Evolutionary conservation across 1,139 yeast species (phyloP).

Genomic region (Magnusiomyces suaveolens): DNA sequence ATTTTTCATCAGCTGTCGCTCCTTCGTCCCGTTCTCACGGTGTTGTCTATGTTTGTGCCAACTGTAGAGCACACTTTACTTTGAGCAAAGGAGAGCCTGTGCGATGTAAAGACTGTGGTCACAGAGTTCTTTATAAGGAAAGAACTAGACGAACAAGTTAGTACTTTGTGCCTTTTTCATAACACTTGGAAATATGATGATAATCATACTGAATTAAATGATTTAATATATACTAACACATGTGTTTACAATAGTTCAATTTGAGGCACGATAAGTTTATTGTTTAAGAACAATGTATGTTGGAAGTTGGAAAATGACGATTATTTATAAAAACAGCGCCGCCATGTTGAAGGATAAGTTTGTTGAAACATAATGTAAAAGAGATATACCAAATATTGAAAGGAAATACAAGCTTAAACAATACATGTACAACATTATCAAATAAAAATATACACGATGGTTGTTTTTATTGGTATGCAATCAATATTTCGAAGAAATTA

Average conservation of each 20-base stretch:
- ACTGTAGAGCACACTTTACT: conserved; percentile 84
- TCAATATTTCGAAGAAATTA: no score
- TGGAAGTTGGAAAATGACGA: no score
- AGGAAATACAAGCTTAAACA: no score
- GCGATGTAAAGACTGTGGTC: conserved; percentile 97
- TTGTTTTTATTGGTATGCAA: no score
- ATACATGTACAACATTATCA: background rate
- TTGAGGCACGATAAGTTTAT: conserved; percentile 49
- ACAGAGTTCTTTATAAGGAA: conserved; percentile 92
- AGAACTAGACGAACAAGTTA: conserved; percentile 90
- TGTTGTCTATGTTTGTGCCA: conserved; percentile 89
- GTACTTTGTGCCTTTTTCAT: conserved; percentile 13
- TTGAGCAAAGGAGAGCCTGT: conserved; percentile 92
- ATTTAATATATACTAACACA: conserved; percentile 8
- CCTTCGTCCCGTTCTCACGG: conserved; percentile 66
- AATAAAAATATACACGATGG: background rate
- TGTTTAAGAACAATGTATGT: background rate
- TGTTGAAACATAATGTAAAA: background rate
- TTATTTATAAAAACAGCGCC: no score
- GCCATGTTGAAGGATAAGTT: background rate
- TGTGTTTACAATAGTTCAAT: conserved; percentile 38
- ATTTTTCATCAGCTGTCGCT: conserved; percentile 63
- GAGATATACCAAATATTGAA: background rate
- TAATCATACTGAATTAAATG: background rate
- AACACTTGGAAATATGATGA: background rate